A percentile compares a stretch with the other conserved stretches of the same genome.
Conservation (phyloP, 768 basidiomycete species). For the Lentinus brumalis region DNA sequence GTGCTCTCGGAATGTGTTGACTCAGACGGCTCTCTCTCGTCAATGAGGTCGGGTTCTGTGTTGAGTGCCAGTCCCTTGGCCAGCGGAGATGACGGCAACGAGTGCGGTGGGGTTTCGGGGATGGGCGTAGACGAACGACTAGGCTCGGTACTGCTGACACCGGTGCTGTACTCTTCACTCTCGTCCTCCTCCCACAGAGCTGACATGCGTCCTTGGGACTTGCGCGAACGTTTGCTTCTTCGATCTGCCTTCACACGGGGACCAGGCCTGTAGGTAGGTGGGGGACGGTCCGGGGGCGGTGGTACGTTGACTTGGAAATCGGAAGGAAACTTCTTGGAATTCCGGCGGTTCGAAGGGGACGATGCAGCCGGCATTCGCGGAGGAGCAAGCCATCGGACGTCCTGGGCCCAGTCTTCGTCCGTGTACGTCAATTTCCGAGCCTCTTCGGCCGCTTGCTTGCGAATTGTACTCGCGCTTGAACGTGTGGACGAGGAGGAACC, state of each 20-base stretch:
- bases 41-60: not conserved
- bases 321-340: constrained; percentile 6
- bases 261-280: constrained; percentile 14
- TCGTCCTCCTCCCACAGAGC: constrained; percentile 43
- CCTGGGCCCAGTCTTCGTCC: constrained; percentile 67
- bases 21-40: constrained; percentile 15
- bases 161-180: constrained; percentile 30
- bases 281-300: not conserved
- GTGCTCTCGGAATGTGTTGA: constrained; percentile 21
- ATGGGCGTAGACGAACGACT: constrained; percentile 27
- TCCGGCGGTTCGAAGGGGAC: constrained; percentile 9
- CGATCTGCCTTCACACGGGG: constrained; percentile 21
- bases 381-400: constrained; percentile 64
- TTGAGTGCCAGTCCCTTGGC: constrained; percentile 9
- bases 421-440: constrained; percentile 34
- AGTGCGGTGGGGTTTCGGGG: constrained; percentile 17
- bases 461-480: constrained; percentile 12
- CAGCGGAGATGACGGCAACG: constrained; percentile 14
- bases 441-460: constrained; percentile 7
- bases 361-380: constrained; percentile 21
- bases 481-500: constrained; percentile 12
- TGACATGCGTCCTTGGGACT: constrained; percentile 35
- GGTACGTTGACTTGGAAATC: constrained; percentile 16
- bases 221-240: constrained; percentile 23
- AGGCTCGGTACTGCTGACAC: constrained; percentile 26